Evolutionary conservation across 495 filamentous ascomycete species (phyloP).

Genomic region (Cryomyces minteri): DNA sequence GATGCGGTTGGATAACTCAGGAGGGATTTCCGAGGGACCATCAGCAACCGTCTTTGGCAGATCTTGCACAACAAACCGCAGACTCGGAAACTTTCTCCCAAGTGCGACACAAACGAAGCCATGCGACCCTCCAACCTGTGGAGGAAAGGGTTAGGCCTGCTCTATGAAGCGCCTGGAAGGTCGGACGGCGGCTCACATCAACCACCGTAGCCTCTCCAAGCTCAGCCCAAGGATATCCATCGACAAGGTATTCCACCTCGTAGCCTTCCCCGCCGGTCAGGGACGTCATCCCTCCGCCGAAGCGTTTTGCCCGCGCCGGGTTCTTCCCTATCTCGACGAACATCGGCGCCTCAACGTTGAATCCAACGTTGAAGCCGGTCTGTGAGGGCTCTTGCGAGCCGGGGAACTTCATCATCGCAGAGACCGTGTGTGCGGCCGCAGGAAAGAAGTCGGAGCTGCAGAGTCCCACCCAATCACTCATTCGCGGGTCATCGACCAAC

Average conservation of each 20-base stretch:
- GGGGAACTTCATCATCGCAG: neutral
- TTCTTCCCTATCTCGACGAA: constrained; percentile 1
- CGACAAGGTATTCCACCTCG: neutral
- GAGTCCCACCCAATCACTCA: neutral
- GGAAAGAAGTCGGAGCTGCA: neutral
- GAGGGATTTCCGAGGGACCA: neutral
- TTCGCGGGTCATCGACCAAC: neutral
- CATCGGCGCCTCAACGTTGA: neutral
- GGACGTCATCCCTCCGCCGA: constrained; percentile 30
- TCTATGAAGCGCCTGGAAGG: neutral
- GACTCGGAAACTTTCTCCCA: neutral
- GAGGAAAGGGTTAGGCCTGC: neutral
- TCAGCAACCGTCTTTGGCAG: neutral
- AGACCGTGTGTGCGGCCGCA: neutral
- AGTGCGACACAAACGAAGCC: neutral
- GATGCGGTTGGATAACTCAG: constrained; percentile 6
- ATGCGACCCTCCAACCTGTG: constrained; percentile 1
- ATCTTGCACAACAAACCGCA: constrained; percentile 2
- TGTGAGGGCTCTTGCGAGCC: neutral
- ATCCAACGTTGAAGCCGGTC: neutral
- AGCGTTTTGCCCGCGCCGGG: constrained; percentile 15
- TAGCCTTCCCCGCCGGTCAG: neutral
- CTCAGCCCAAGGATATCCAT: constrained; percentile 1
- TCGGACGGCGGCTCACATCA: neutral
- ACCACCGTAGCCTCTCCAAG: constrained; percentile 1